Percentiles rank a stretch among this genome's conserved stretches.
phyloP scores from a whole-genome alignment of 2,329 filamentous ascomycete genomes.

The Fusarium pininemorale region DNA sequence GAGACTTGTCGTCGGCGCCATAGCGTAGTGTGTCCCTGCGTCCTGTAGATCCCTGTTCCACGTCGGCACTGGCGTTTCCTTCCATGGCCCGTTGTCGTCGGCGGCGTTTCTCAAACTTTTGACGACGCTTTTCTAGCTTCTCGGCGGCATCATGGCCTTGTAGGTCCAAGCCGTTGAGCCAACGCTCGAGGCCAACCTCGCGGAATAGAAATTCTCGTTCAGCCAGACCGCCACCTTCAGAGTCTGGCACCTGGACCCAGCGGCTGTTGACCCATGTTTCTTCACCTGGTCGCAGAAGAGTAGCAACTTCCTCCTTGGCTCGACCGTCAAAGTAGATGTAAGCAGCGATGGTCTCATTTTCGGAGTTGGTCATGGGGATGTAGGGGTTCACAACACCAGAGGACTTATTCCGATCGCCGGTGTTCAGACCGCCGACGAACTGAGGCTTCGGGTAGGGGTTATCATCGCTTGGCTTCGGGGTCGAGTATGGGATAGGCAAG shows the following conservation, averaged over 20 bases:
- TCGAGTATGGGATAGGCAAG: slow-evolving; percentile 90
- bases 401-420: slow-evolving; percentile 59
- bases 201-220: slow-evolving; percentile 97
- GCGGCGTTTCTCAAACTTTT: slow-evolving; percentile 77
- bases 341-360: slow-evolving; percentile 96
- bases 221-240: slow-evolving; percentile 91
- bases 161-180: slow-evolving; percentile 96
- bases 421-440: slow-evolving; percentile 75
- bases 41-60: slow-evolving; percentile 55
- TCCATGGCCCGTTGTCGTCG: slow-evolving; percentile 67
- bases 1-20: slow-evolving; percentile 77
- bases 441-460: slow-evolving; percentile 85
- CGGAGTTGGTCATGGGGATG: slow-evolving; percentile 88
- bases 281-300: slow-evolving; percentile 87
- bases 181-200: slow-evolving; percentile 93
- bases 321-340: slow-evolving; percentile 99
- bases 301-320: slow-evolving; percentile 95
- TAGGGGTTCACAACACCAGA: slow-evolving; percentile 79
- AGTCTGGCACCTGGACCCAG: slow-evolving; percentile 93
- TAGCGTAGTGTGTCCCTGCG: slow-evolving; percentile 76
- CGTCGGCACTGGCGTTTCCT: slow-evolving; percentile 46
- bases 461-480: slow-evolving; percentile 78
- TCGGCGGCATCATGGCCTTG: slow-evolving; percentile 90
- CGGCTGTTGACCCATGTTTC: slow-evolving; percentile 99
- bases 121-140: slow-evolving; percentile 86